phyloP scores from a whole-genome alignment of 139 green algal genomes.

The Chlamydomonas schloesseri region DNA sequence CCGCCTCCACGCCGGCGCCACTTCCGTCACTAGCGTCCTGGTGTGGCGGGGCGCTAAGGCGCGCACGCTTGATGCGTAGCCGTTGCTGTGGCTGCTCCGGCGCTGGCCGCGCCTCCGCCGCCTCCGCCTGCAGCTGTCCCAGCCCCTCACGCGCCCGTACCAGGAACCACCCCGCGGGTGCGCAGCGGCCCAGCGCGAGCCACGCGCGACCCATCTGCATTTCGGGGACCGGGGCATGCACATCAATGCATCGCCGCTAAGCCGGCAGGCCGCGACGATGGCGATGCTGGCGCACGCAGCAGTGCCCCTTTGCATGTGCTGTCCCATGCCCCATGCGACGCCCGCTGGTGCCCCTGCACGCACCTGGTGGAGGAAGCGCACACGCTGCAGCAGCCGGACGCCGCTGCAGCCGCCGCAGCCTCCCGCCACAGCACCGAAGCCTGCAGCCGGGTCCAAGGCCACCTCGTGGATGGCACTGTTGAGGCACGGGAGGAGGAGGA shows the following conservation, averaged over 20 bases:
- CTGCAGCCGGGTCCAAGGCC: too few species aligned
- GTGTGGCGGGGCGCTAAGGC: too few species aligned
- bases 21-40: too few species aligned
- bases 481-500: too few species aligned
- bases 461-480: too few species aligned
- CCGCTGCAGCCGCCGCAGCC: too few species aligned
- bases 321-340: not conserved
- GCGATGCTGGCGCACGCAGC: too few species aligned
- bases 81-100: not conserved
- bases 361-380: too few species aligned
- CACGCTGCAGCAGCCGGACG: too few species aligned
- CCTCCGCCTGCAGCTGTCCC: slow-evolving; percentile 8
- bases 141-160: slow-evolving; percentile 8
- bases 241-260: too few species aligned
- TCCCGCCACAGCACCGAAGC: too few species aligned
- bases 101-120: not conserved
- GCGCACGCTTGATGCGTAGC: not conserved
- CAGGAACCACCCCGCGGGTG: slow-evolving; percentile 17
- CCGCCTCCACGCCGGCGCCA: not conserved
- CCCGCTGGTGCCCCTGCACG: not conserved
- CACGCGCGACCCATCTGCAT: slow-evolving; percentile 19
- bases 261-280: too few species aligned
- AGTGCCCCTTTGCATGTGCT: not conserved
- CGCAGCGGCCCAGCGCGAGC: not conserved
- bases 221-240: not conserved